Base-by-base conservation (phyloP, 306 rosid genomes). In the Vicia faba region DNA sequence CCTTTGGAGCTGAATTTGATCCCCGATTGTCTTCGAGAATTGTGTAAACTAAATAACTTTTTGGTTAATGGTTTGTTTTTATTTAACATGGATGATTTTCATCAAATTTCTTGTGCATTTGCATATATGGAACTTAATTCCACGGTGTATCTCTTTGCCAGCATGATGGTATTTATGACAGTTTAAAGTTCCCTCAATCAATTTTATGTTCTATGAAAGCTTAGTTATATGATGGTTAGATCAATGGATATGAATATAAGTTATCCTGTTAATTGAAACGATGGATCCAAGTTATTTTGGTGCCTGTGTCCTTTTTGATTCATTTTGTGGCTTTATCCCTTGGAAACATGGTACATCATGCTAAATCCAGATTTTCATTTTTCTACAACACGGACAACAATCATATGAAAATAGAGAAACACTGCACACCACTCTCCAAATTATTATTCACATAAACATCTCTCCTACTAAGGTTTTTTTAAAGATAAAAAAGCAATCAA, bases 1-100 rank as follows among this genome's bases (percentile, higher is more conserved):
- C 55, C 16, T 58, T 12, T 55, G 80, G 41, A 36, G 58, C 49
- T 71, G 70, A 46, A 67, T 61, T 40, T 38, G 58, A 44, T 73
- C 63, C 68, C 13, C 6, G 43, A 31, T 57, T 53, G 61, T 57
- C 65, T 25, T 45, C 45, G n/a, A 60, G 45, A 54, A 25, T 40
- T 75, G 25, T 66, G 67, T 48, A 38, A 71, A 19, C 39, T 41
- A 51, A 20, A n/a, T 7, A 14, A 15, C 31, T 43, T 70, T 58
- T 25, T 57, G 25, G 70, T 56, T 63, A 41, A 28, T 59, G 35
- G 58, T 50, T 58, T 58, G 43, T 57, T 64, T 63, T 49, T 74
- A 11, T 55, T 28, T 13, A 7, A 54, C 14, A 19, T 54, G 48
- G 51, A 20, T 33, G 51, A 10, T 75, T 62, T 29, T 50, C 29